Percentiles rank a stretch among this genome's conserved stretches.
Conservation (phyloP, 2,329 filamentous ascomycete genomes). For the Uncinocarpus reesii region DNA sequence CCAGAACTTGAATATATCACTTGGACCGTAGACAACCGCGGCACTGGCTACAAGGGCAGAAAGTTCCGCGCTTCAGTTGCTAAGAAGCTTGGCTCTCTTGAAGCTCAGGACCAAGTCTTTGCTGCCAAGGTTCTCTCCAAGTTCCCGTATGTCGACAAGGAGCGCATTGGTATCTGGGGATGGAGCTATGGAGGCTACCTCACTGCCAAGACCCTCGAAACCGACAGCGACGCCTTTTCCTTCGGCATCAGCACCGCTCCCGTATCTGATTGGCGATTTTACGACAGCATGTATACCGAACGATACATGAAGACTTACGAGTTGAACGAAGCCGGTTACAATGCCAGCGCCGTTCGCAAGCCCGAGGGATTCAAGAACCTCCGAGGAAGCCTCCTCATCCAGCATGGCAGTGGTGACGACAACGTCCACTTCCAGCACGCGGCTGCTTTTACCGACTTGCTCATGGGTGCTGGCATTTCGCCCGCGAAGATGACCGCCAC, state of each 20-base stretch:
- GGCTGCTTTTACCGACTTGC: slow-evolving; percentile 51
- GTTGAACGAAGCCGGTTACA: slow-evolving; percentile 51
- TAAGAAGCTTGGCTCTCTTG: slow-evolving; percentile 51
- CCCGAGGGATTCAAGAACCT: slow-evolving; percentile 53
- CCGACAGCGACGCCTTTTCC: slow-evolving; percentile 50
- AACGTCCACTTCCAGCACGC: slow-evolving; percentile 63
- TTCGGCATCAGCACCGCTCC: slow-evolving; percentile 56
- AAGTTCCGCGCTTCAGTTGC: slow-evolving; percentile 51
- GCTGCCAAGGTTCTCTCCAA: slow-evolving; percentile 48
- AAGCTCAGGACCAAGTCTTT: slow-evolving; percentile 58
- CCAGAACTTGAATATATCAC: slow-evolving; percentile 57
- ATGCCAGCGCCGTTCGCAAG: slow-evolving; percentile 49
- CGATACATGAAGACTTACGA: slow-evolving; percentile 58
- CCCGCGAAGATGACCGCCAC: slow-evolving; percentile 54
- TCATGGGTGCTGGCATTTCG: slow-evolving; percentile 50
- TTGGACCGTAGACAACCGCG: slow-evolving; percentile 59
- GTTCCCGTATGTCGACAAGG: slow-evolving; percentile 45
- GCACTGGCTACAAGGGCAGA: slow-evolving; percentile 55
- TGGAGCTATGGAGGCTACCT: slow-evolving; percentile 62
- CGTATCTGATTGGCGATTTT: slow-evolving; percentile 59
- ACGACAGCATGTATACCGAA: slow-evolving; percentile 62
- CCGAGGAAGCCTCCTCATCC: slow-evolving; percentile 50
- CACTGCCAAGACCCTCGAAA: slow-evolving; percentile 55
- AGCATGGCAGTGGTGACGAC: slow-evolving; percentile 59
- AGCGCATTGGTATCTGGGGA: slow-evolving; percentile 56